A percentile compares a stretch with the other conserved stretches of the same genome.
Conservation (phyloP, 2,329 filamentous ascomycete genomes). For the Fusarium pilosicola region DNA sequence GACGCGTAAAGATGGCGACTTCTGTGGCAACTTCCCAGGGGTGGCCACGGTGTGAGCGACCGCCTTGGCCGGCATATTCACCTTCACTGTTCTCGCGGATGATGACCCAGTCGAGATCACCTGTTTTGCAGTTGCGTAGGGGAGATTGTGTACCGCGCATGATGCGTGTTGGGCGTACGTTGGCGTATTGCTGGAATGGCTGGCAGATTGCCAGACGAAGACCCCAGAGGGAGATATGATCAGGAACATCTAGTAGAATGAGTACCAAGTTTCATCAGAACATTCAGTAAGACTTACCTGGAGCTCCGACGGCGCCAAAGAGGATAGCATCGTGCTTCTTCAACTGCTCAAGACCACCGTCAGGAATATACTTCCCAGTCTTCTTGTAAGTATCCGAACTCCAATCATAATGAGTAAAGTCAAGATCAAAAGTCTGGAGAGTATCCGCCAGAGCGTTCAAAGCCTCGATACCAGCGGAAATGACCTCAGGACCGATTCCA, state of each 20-base stretch:
- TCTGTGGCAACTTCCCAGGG: conserved; percentile 71
- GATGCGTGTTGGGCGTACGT: conserved; percentile 71
- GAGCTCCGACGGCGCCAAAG: conserved; percentile 72
- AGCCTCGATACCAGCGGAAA: conserved; percentile 68
- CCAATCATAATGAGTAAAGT: conserved; percentile 74
- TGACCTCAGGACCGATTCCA: conserved; percentile 72
- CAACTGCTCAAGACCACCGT: conserved; percentile 50
- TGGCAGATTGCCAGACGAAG: conserved; percentile 72
- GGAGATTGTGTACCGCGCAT: conserved; percentile 69
- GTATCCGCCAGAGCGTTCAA: conserved; percentile 63
- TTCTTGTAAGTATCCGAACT: conserved; percentile 73
- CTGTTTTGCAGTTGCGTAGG: conserved; percentile 59
- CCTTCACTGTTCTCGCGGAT: conserved; percentile 74
- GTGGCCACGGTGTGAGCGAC: conserved; percentile 66
- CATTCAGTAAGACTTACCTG: conserved; percentile 55
- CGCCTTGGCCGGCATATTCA: conserved; percentile 73
- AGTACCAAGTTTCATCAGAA: conserved; percentile 46
- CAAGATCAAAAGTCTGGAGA: conserved; percentile 67
- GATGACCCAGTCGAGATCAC: conserved; percentile 73
- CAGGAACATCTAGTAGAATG: conserved; percentile 61
- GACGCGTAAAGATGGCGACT: conserved; percentile 69
- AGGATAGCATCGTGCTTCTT: conserved; percentile 66
- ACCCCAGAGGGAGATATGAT: conserved; percentile 73
- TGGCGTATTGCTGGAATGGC: conserved; percentile 72
- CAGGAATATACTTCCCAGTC: conserved; percentile 63